Base-by-base conservation (phyloP, 805 yeast species). In the Lipomyces sp. region DNA sequence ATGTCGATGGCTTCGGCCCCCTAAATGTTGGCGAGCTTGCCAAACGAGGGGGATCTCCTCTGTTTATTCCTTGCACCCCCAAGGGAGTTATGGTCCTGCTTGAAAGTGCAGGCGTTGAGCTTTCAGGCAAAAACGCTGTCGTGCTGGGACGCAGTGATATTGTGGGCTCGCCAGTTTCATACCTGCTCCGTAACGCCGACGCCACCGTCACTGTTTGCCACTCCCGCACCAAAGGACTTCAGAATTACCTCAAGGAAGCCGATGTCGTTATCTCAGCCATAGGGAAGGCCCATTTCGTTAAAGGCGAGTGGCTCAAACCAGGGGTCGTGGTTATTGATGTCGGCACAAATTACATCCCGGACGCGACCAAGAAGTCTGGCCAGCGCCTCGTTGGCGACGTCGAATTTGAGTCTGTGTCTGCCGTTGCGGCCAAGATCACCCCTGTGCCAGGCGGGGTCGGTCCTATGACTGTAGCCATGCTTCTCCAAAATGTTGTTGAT, bases 401-500 rank as follows among this genome's bases (percentile, higher is more conserved):
- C 55, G 97, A 93, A 74, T 94, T 83, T 74, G 89, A 82, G 63
- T 80, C 87, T 37, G 93, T 91, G 63, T 78, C 82, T 64, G 77
- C 81, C 60, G 83, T 82, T 62, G 95, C 93, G 2, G 80, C 87
- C 11, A 85, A 83, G 73, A 85, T 95, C 69, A 93, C 98, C 4
- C 99, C 99, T 18, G 99, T 94, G 64, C 99, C 99, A 39, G 98
- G 98, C 76, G 98, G 98, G 73, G 98, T 94, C 69, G 99, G 99
- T 53, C 99, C 99, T 71, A 94, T 94, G 98, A 94, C 99, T 34
- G 98, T 94, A 58, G 97, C 97, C 53, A 92, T 93, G 97, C 85
- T 94, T 67, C 85, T 93, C 69, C 85, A 89, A 71, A 94, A 95
- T 75, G 94, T 94, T 10, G 82, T 87, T 65, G 83, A 85, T 71